Percentiles rank a stretch among this genome's conserved stretches.
These are phyloP conservation scores for Penicillium sp. DNA, from an alignment of 2,329 filamentous ascomycete species.

Conservation along the genomic window DNA sequence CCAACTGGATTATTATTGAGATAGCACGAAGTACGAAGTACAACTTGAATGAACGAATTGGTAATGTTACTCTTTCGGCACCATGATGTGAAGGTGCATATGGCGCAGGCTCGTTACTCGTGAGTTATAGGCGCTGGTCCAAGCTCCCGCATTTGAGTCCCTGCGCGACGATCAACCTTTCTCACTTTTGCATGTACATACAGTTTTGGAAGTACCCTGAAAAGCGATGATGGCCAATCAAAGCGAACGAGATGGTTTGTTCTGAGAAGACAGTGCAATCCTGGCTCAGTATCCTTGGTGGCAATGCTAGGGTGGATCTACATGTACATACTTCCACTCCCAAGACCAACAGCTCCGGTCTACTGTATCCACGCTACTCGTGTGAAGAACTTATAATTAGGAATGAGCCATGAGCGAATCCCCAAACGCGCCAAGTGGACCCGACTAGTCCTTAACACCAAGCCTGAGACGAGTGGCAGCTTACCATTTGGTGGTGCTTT, in stretches of 20 bases:
- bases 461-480: neutral
- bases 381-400: conserved; percentile 11
- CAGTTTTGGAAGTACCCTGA: neutral
- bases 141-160: conserved; percentile 15
- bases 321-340: too few species aligned
- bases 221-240: conserved; percentile 13
- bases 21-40: too few species aligned
- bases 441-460: neutral
- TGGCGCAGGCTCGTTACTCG: neutral
- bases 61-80: neutral
- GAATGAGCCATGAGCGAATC: neutral
- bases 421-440: conserved; percentile 1
- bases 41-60: too few species aligned
- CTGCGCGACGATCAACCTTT: conserved; percentile 22
- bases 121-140: neutral
- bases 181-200: neutral
- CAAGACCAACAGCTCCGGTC: neutral
- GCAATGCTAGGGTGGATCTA: neutral
- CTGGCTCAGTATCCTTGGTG: neutral
- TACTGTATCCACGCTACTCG: too few species aligned
- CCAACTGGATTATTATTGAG: neutral
- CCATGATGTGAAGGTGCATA: neutral
- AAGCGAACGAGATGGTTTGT: conserved; percentile 2
- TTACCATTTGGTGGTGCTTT: neutral
- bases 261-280: neutral